phyloP scores from a whole-genome alignment of 2,329 filamentous ascomycete genomes.

The Neofusicoccum sp. region DNA sequence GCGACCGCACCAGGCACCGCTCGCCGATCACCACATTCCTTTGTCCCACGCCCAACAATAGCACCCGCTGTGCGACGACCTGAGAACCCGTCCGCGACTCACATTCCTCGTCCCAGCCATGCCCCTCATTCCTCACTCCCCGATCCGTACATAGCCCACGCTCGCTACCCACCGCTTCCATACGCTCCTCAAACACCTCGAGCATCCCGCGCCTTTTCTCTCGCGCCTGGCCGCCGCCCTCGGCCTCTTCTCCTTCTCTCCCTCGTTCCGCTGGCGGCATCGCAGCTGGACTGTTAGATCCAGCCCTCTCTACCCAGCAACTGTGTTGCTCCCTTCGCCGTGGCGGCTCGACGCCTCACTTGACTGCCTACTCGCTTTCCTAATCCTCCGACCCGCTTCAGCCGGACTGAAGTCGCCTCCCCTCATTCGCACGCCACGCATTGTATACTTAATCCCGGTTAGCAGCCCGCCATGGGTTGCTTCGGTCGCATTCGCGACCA shows the following conservation, averaged over 20 bases:
- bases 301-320: not conserved
- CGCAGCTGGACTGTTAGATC: slow-evolving; percentile 19
- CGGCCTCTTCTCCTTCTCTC: not conserved
- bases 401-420: slow-evolving; percentile 14
- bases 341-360: slow-evolving; percentile 8
- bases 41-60: slow-evolving; percentile 22
- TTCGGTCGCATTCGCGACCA: slow-evolving; percentile 30
- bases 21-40: slow-evolving; percentile 17
- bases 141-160: slow-evolving; percentile 11
- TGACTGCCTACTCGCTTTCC: not conserved
- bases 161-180: slow-evolving; percentile 9
- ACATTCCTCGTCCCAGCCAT: slow-evolving; percentile 3
- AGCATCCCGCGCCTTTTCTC: slow-evolving; percentile 3
- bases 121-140: slow-evolving; percentile 15
- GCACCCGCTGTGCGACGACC: slow-evolving; percentile 19
- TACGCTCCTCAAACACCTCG: slow-evolving; percentile 6
- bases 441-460: not conserved
- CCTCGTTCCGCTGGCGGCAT: slow-evolving; percentile 14
- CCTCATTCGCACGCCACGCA: not conserved
- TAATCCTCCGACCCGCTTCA: slow-evolving; percentile 8
- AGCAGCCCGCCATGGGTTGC: slow-evolving; percentile 21
- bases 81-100: slow-evolving; percentile 1
- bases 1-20: not conserved
- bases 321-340: slow-evolving; percentile 14
- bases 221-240: not conserved